Conservation (phyloP, 129 eudicot genomes). For the Silybum marianum region DNA sequence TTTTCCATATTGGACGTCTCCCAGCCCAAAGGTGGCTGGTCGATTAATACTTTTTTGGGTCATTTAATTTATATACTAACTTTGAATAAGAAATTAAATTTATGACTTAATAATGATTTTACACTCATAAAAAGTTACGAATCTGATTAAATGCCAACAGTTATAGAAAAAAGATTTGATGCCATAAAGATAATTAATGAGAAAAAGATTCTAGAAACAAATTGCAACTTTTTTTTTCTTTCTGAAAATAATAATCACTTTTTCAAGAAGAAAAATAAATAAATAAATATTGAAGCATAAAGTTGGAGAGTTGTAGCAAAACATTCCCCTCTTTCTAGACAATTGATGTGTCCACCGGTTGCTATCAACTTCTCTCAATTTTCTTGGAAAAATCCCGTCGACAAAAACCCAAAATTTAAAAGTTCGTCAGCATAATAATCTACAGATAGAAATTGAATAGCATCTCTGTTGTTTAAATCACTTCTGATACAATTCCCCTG, state of each 20-base stretch:
- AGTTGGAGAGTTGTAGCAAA: slow-evolving; percentile 22
- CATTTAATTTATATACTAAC: no score
- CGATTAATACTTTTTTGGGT: no score
- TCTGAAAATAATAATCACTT: neutral
- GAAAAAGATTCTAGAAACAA: neutral
- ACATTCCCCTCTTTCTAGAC: slow-evolving; percentile 16
- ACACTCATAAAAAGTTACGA: no score
- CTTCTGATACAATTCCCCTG: neutral
- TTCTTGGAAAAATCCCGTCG: neutral
- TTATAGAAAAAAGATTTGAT: neutral
- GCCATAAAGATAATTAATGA: neutral
- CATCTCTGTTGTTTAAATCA: neutral
- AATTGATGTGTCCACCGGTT: slow-evolving; percentile 29
- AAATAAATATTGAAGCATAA: slow-evolving; percentile 10
- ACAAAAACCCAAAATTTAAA: slow-evolving; percentile 20
- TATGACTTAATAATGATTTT: no score
- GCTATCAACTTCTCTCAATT: slow-evolving; percentile 21
- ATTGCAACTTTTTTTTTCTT: neutral
- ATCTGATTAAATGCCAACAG: no score
- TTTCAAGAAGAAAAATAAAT: neutral
- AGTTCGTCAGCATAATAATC: slow-evolving; percentile 12
- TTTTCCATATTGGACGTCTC: no score
- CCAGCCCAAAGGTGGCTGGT: no score
- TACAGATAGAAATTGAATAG: slow-evolving; percentile 10
- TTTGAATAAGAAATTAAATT: no score